phyloP scores from a whole-genome alignment of 306 rosid genomes.

The Cotoneaster glaucophyllus region DNA sequence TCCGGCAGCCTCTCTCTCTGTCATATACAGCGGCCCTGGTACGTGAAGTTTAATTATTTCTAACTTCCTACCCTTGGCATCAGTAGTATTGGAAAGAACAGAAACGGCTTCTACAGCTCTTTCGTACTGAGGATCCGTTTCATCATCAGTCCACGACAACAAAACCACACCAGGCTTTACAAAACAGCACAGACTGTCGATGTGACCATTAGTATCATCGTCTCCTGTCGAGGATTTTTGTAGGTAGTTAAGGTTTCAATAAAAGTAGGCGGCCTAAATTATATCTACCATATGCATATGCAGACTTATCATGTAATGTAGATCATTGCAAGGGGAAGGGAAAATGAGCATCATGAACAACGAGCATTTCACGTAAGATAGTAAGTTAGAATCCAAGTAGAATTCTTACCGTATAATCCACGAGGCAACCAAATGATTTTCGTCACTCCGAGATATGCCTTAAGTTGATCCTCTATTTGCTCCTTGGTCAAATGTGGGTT shows the following conservation, averaged over 20 bases:
- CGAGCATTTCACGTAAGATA: neutral
- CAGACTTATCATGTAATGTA: neutral
- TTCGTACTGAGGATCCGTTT: constrained; percentile 79
- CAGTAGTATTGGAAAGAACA: constrained; percentile 55
- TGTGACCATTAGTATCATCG: constrained; percentile 94
- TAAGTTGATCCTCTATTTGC: constrained; percentile 74
- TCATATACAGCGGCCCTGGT: constrained; percentile 71
- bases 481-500: constrained; percentile 67
- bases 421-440: constrained; percentile 90
- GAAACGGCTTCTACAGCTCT: constrained; percentile 63
- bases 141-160: constrained; percentile 80
- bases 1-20: constrained; percentile 74
- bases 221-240: constrained; percentile 55
- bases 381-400: constrained; percentile 4
- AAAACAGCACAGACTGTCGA: constrained; percentile 92
- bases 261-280: neutral
- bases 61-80: constrained; percentile 70
- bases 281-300: neutral
- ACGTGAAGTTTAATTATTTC: constrained; percentile 73
- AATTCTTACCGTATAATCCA: constrained; percentile 67
- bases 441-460: constrained; percentile 73
- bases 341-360: neutral
- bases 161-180: constrained; percentile 83
- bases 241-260: constrained; percentile 5
- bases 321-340: neutral